phyloP scores from a whole-genome alignment of 345 rosid genomes.

The Hevea brasiliensis region DNA sequence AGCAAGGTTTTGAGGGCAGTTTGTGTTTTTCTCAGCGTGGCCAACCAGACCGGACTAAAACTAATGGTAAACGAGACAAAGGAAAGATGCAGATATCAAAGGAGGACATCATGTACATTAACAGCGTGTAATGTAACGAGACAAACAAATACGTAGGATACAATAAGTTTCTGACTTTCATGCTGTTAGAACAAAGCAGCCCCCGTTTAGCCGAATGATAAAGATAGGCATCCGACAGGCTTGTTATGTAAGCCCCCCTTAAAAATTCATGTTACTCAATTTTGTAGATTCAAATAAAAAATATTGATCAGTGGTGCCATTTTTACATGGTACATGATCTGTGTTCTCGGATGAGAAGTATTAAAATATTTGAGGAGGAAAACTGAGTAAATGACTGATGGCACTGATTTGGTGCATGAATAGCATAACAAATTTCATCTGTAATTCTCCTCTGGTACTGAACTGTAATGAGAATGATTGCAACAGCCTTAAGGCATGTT shows the following conservation, averaged over 20 bases:
- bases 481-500: no score
- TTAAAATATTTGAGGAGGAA: background rate
- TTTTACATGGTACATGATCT: background rate
- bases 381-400: background rate
- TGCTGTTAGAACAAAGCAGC: background rate
- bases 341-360: no score
- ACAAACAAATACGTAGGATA: background rate
- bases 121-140: constrained; percentile 15
- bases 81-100: constrained; percentile 77
- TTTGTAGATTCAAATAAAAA: constrained; percentile 17
- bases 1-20: background rate
- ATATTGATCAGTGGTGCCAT: background rate
- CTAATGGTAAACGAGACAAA: constrained; percentile 51
- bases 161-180: background rate
- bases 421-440: background rate
- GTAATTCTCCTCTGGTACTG: no score
- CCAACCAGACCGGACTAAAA: constrained; percentile 54
- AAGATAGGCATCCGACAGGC: background rate
- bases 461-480: no score
- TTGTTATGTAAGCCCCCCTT: background rate
- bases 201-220: background rate
- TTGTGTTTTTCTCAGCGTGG: constrained; percentile 54
- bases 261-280: background rate
- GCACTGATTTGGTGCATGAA: constrained; percentile 1
- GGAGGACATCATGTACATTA: constrained; percentile 66